Conservation (phyloP, 164 flowering plant genomes). For the Berberis thunbergii region DNA sequence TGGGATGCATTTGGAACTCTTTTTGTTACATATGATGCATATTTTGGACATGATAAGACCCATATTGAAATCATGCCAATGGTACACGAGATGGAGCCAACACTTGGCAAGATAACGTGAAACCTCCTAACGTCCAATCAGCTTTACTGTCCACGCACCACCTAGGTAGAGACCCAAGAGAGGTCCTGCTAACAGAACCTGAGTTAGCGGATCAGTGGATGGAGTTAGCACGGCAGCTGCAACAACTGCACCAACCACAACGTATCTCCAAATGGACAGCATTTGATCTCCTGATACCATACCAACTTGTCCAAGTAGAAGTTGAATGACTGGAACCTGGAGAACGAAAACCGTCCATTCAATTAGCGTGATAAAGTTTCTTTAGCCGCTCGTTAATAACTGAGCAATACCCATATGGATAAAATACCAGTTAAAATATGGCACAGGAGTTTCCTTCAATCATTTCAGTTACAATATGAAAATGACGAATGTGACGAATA, state of each 20-base stretch:
- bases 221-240: slow-evolving; percentile 93
- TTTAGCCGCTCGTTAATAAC: not conserved
- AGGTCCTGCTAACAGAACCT: slow-evolving; percentile 80
- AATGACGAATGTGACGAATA: no score
- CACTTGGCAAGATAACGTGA: no score
- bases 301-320: slow-evolving; percentile 86
- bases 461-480: no score
- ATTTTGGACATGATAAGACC: no score
- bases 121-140: slow-evolving; percentile 36
- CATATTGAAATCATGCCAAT: no score
- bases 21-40: no score
- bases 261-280: slow-evolving; percentile 97
- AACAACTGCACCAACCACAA: slow-evolving; percentile 89
- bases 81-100: no score
- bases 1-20: no score
- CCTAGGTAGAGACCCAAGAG: slow-evolving; percentile 89
- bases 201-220: slow-evolving; percentile 94
- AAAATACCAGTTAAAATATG: no score
- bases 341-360: not conserved
- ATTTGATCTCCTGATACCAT: slow-evolving; percentile 87
- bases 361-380: not conserved
- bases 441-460: no score
- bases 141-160: slow-evolving; percentile 91
- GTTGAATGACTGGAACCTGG: slow-evolving; percentile 92
- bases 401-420: not conserved